A percentile compares a stretch with the other conserved stretches of the same genome.
phyloP scores from a whole-genome alignment of 1,284 basidiomycete genomes.

The Trametes polyzona region DNA sequence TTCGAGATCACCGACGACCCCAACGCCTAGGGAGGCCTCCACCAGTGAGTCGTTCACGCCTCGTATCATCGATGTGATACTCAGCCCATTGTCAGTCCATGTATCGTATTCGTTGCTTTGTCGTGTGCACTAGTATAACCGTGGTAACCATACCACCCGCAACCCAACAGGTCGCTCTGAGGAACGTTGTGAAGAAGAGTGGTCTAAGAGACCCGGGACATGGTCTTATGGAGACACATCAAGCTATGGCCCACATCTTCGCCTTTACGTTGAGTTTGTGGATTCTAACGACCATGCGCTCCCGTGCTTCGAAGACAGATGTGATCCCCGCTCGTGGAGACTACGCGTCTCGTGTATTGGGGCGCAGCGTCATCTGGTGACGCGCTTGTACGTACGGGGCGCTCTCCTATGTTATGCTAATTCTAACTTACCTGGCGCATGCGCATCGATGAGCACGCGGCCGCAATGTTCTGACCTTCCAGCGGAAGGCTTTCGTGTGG shows the following conservation, averaged over 20 bases:
- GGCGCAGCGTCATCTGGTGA: background rate
- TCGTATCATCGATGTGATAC: background rate
- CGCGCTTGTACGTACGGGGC: slow-evolving; percentile 11
- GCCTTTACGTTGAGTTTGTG: background rate
- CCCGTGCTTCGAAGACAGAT: slow-evolving; percentile 12
- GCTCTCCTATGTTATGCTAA: background rate
- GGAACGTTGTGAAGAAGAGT: background rate
- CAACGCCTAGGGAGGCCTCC: slow-evolving; percentile 22
- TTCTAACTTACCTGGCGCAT: background rate
- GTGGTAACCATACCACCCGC: slow-evolving; percentile 9
- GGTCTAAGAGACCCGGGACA: background rate
- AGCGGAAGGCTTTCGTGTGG: background rate
- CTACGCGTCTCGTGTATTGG: background rate
- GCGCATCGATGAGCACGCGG: background rate
- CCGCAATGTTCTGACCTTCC: background rate
- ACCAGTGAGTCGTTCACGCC: slow-evolving; percentile 2
- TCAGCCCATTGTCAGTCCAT: slow-evolving; percentile 7
- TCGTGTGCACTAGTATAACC: slow-evolving; percentile 9
- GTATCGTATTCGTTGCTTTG: slow-evolving; percentile 16
- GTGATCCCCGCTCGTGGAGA: background rate
- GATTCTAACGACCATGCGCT: slow-evolving; percentile 12
- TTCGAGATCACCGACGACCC: slow-evolving; percentile 57
- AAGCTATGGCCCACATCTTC: slow-evolving; percentile 18
- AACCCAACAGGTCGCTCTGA: background rate
- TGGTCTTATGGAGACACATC: background rate